Evolutionary conservation across 2,329 filamentous ascomycete species (phyloP).

Genomic region (Aspergillus pseudotamarii): DNA sequence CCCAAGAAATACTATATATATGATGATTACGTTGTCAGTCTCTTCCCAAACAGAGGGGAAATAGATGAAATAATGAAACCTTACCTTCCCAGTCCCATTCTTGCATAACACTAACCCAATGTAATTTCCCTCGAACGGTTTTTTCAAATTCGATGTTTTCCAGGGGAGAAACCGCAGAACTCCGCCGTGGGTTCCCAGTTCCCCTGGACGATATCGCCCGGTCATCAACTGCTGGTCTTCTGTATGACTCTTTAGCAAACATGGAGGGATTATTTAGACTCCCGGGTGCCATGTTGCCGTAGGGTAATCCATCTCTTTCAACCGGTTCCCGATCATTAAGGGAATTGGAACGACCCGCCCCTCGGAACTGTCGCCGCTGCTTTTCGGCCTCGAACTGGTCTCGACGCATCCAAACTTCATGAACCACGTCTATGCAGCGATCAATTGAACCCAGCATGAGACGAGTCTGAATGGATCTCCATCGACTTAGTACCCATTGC

Average conservation of each 20-base stretch:
- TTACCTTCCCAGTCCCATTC: conserved; percentile 74
- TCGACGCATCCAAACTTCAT: conserved; percentile 67
- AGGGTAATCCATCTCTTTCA: conserved; percentile 19
- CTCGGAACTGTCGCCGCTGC: conserved; percentile 33
- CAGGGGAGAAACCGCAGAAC: conserved; percentile 35
- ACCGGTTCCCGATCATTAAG: conserved; percentile 15
- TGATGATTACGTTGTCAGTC: conserved; percentile 10
- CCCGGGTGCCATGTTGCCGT: conserved; percentile 5
- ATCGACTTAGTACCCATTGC: conserved; percentile 65
- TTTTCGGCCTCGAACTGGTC: conserved; percentile 56
- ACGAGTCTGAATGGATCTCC: conserved; percentile 61
- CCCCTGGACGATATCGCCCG: conserved; percentile 13
- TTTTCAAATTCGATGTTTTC: conserved; percentile 59
- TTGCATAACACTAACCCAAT: conserved; percentile 73
- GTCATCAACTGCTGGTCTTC: conserved; percentile 17
- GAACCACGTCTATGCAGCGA: conserved; percentile 64
- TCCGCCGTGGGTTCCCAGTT: conserved; percentile 25
- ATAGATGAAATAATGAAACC: conserved; percentile 24
- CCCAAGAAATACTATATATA: conserved; percentile 43
- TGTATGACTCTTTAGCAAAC: conserved; percentile 30
- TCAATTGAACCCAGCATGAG: conserved; percentile 71
- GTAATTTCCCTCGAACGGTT: conserved; percentile 66
- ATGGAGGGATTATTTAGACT: neutral
- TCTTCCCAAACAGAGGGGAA: neutral
- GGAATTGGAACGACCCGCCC: conserved; percentile 22